Evolutionary conservation across 108 stramenopile species (phyloP).

Genomic region (Stephanodiscus triporus): DNA sequence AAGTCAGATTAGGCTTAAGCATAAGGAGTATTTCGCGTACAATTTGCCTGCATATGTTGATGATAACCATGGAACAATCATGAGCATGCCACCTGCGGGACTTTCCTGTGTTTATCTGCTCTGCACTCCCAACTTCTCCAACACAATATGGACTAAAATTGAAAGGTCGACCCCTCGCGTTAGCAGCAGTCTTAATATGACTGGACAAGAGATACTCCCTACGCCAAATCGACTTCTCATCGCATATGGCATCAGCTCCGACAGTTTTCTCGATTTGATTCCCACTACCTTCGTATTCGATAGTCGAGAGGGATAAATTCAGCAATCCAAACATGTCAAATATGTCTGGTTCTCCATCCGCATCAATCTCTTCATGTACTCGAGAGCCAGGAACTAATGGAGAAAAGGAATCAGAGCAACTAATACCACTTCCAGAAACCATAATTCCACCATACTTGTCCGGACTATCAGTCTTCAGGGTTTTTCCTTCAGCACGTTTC

Average conservation of each 20-base stretch:
- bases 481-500: constrained; percentile 58
- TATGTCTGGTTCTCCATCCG: constrained; percentile 58
- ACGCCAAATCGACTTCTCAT: constrained; percentile 59
- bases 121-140: constrained; percentile 5
- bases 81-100: constrained; percentile 83
- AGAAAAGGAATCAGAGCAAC: constrained; percentile 7
- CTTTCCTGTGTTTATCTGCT: constrained; percentile 51
- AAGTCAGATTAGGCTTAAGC: constrained; percentile 47
- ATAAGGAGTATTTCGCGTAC: constrained; percentile 71
- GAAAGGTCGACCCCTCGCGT: constrained; percentile 15
- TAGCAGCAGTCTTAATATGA: constrained; percentile 35
- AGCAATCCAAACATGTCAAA: constrained; percentile 81
- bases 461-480: constrained; percentile 33
- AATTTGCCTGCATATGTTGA: constrained; percentile 76
- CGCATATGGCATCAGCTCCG: constrained; percentile 20
- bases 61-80: constrained; percentile 76
- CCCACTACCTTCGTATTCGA: constrained; percentile 84
- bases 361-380: constrained; percentile 35
- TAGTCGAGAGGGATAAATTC: constrained; percentile 72
- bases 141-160: constrained; percentile 15
- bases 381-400: constrained; percentile 14
- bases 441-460: constrained; percentile 65
- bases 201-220: constrained; percentile 62
- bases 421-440: constrained; percentile 32
- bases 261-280: constrained; percentile 46